Conservation (phyloP, 2,329 filamentous ascomycete genomes). For the Beauveria sp. region DNA sequence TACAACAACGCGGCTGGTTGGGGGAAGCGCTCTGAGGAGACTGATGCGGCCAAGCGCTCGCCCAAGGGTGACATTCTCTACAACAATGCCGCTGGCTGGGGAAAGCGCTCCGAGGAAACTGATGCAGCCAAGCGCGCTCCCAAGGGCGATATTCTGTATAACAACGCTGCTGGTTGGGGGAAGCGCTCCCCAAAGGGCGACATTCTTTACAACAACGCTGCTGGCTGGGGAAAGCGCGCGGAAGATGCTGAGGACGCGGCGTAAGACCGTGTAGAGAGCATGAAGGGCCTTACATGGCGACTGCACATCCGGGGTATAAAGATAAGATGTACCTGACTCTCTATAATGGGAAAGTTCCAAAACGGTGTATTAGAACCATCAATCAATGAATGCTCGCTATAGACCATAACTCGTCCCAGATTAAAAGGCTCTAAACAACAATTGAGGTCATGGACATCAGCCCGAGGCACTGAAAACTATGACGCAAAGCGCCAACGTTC, state of each 20-base stretch:
- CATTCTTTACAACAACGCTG: constrained; percentile 12
- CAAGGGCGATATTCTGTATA: constrained; percentile 10
- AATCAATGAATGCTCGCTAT: no score
- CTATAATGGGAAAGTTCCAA: no score
- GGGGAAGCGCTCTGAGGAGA: constrained; percentile 7
- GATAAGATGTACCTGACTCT: not conserved
- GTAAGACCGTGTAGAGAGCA: not conserved
- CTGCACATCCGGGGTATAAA: not conserved
- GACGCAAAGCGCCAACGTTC: no score
- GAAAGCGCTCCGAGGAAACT: constrained; percentile 11
- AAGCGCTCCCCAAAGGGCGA: constrained; percentile 7
- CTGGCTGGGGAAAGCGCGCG: constrained; percentile 11
- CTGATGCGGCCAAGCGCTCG: not conserved
- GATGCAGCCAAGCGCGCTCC: constrained; percentile 1
- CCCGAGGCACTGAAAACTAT: no score
- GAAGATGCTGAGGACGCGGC: not conserved
- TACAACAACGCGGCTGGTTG: constrained; percentile 12
- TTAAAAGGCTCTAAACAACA: not conserved
- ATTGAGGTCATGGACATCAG: no score
- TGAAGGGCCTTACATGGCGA: not conserved
- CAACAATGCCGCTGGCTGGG: constrained; percentile 14
- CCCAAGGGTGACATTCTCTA: constrained; percentile 10
- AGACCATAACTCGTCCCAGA: not conserved
- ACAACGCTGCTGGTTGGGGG: constrained; percentile 13
- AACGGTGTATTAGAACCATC: no score